Conservation (phyloP, 768 basidiomycete genomes). For the Rubroboletus satanas region DNA sequence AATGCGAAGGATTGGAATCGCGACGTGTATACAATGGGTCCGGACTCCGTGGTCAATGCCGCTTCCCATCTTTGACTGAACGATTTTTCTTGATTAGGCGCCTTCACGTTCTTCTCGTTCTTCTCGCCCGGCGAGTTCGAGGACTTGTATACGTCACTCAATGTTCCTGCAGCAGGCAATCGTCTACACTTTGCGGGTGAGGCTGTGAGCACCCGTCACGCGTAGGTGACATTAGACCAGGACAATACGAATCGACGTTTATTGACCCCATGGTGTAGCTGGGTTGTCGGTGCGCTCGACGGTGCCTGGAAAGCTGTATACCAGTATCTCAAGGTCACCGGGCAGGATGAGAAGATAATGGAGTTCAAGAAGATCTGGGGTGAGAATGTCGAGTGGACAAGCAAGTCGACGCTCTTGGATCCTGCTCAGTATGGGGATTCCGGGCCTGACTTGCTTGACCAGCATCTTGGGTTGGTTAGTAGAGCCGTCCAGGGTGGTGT, state of each 20-base stretch:
- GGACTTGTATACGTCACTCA: slow-evolving; percentile 31
- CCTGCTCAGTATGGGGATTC: neutral
- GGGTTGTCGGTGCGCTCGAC: slow-evolving; percentile 40
- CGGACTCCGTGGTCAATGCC: neutral
- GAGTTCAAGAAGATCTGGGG: slow-evolving; percentile 32
- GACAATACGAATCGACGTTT: slow-evolving; percentile 17
- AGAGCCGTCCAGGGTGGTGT: neutral
- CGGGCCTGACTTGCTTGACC: slow-evolving; percentile 4
- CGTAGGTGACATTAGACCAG: slow-evolving; percentile 1
- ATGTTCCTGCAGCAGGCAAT: slow-evolving; percentile 24
- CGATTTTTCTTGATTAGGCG: slow-evolving; percentile 25
- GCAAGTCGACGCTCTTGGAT: neutral
- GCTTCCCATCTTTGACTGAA: neutral
- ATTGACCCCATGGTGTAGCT: slow-evolving; percentile 21
- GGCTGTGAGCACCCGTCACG: slow-evolving; percentile 12
- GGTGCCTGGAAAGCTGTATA: slow-evolving; percentile 35
- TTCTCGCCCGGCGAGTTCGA: slow-evolving; percentile 41
- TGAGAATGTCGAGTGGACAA: slow-evolving; percentile 28
- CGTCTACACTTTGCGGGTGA: slow-evolving; percentile 18
- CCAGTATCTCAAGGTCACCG: slow-evolving; percentile 18
- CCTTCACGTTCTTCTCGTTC: slow-evolving; percentile 37
- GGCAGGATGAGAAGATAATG: slow-evolving; percentile 1
- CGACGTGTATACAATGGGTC: slow-evolving; percentile 35
- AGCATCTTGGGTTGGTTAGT: slow-evolving; percentile 1
- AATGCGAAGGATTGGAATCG: slow-evolving; percentile 35